phyloP scores from a whole-genome alignment of 1,284 basidiomycete genomes.

The Ustilago trichophora region DNA sequence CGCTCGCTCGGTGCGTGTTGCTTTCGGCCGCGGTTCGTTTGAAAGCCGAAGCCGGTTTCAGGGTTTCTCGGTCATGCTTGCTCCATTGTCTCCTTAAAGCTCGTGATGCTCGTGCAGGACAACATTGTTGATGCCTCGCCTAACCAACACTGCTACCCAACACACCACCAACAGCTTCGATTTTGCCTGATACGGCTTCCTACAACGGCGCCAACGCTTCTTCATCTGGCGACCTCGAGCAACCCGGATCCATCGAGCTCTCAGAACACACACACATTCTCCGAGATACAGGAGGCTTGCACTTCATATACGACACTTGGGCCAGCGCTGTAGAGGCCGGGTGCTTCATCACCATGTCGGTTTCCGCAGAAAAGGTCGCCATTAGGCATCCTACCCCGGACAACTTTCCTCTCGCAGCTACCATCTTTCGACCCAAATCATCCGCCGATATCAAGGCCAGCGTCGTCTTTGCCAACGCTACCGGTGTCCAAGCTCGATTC shows the following conservation, averaged over 20 bases:
- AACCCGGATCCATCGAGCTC: too few relatives aligned
- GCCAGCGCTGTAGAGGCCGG: too few relatives aligned
- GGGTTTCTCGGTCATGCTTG: slow-evolving; percentile 6
- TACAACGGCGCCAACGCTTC: too few relatives aligned
- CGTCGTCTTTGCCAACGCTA: slow-evolving; percentile 51
- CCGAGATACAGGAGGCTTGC: too few relatives aligned
- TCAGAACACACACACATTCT: too few relatives aligned
- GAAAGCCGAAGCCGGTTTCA: slow-evolving; percentile 31
- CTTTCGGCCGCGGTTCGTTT: slow-evolving; percentile 2
- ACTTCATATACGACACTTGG: too few relatives aligned
- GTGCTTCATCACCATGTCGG: slow-evolving; percentile 17
- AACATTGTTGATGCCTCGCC: too few relatives aligned
- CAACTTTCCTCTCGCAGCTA: slow-evolving; percentile 43
- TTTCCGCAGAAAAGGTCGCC: slow-evolving; percentile 13
- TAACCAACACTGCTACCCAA: too few relatives aligned
- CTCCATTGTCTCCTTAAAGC: neutral
- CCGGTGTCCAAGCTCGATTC: slow-evolving; percentile 54
- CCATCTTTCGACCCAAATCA: slow-evolving; percentile 40
- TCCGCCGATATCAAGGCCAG: slow-evolving; percentile 14
- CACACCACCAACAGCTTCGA: too few relatives aligned
- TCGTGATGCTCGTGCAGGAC: neutral
- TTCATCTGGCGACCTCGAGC: too few relatives aligned
- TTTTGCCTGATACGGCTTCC: too few relatives aligned
- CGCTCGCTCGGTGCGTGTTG: neutral
- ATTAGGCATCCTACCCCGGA: slow-evolving; percentile 29